A percentile compares a stretch with the other conserved stretches of the same genome.
Conservation (phyloP, 2,329 filamentous ascomycete species). For the Talaromyces sp. region DNA sequence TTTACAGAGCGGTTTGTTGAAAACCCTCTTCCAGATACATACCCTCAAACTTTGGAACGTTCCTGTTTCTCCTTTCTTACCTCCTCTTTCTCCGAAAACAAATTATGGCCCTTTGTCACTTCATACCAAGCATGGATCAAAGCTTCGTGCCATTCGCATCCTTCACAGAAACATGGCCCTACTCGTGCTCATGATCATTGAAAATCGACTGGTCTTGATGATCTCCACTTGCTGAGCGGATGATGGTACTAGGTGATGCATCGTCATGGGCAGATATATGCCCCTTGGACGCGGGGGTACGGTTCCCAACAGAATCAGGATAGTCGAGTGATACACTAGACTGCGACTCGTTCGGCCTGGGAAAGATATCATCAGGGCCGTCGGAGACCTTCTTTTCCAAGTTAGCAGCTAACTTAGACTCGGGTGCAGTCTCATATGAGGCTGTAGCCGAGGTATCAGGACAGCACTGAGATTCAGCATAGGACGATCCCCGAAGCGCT, state of each 20-base stretch:
- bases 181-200: not conserved
- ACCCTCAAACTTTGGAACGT: too few species aligned
- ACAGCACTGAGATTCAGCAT: too few species aligned
- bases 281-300: not conserved
- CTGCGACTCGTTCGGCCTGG: not conserved
- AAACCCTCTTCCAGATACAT: too few species aligned
- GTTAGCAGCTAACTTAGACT: not conserved
- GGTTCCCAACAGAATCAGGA: not conserved
- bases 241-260: not conserved
- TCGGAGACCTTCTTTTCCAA: not conserved
- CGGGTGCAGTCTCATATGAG: not conserved
- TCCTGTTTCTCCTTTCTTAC: too few species aligned
- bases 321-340: not conserved
- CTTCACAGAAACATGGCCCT: not conserved
- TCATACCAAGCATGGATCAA: not conserved
- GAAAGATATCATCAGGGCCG: not conserved
- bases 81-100: not conserved
- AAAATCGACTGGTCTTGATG: not conserved
- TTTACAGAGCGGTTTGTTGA: too few species aligned
- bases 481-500: not conserved
- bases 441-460: not conserved
- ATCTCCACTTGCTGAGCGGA: not conserved
- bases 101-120: not conserved
- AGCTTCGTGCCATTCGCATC: too few species aligned
- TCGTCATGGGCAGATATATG: not conserved